Evolutionary conservation across 306 rosid species (phyloP), one percentile per base, ranked within the genome.

Genomic region (Cotoneaster glaucophyllus): DNA sequence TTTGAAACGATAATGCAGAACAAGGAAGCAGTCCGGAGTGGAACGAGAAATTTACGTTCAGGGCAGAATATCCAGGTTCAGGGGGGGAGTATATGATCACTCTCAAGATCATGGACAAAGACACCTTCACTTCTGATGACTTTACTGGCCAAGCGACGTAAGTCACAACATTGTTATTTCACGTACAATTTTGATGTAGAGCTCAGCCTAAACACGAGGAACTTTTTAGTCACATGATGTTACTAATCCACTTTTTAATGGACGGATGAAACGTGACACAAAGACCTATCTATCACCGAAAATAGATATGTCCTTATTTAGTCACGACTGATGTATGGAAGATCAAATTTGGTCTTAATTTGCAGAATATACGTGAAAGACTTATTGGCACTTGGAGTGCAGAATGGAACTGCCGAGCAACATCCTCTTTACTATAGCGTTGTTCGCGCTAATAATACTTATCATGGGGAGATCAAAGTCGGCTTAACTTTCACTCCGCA

Each of bases 31-130:
- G 53, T 72, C 97, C 97, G 5, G 88, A 71, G 34, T 95, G 98
- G 98, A 87, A 95, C 32, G 97, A 95, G 88, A 95, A 78, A 72
- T 77, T 90, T 48, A 81, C 79, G 14, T 92, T 92, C 85, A 82
- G 88, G 76, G 97, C 76, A 3, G 95, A 95, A 67, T 95, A 95
- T 76, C 97, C 97, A 5, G 95, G 96, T 9, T 74, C 88, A 4
- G 90, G 97, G n/a, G 66, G 82, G 15, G 83, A 84, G 12, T 90
- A 74, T 84, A 95, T 92, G 82, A 76, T 95, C 82, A 50, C 34
- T 80, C 87, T 95, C 77, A 86, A 80, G 41, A 84, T 95, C 87
- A 64, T 87, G 86, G 98, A 95, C 84, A 85, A 86, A 70, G 97
- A 95, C 83, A 82, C 88, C 26, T 95, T 92, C 79, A 79, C 98